These are phyloP conservation scores for Jaltomata sinuosa DNA, from an alignment of 257 asterid species.

Conservation along the genomic window DNA sequence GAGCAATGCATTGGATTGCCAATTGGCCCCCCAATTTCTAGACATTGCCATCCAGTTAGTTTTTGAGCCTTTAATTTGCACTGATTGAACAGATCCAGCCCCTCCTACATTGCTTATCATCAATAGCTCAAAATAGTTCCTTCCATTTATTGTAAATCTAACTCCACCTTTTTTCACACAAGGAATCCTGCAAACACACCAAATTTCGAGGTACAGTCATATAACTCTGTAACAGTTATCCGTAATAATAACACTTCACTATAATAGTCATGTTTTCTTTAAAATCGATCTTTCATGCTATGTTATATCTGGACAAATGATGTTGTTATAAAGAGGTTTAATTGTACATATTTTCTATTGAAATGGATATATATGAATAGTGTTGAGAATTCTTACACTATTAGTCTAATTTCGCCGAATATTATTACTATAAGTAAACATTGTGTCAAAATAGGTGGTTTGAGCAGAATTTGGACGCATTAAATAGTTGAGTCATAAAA, in stretches of 20 bases:
- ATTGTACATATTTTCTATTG: background rate
- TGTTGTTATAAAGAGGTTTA: background rate
- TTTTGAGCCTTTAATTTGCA: conserved; percentile 63
- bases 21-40: conserved; percentile 92
- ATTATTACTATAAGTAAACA: background rate
- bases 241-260: background rate
- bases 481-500: background rate
- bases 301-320: background rate
- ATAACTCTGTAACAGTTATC: fast-evolving
- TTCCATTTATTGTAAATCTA: conserved; percentile 64
- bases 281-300: background rate
- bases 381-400: background rate
- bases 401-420: background rate
- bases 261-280: background rate
- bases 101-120: conserved; percentile 60
- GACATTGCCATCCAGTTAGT: conserved; percentile 70
- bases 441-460: background rate
- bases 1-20: conserved; percentile 74
- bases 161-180: conserved; percentile 81
- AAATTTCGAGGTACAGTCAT: background rate
- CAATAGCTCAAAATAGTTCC: conserved; percentile 70
- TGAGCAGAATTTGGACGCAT: background rate
- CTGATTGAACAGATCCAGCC: conserved; percentile 62
- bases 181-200: conserved; percentile 48
- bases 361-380: background rate